Evolutionary conservation across 768 basidiomycete genomes (phyloP).

Genomic region (Dacryopinax spathularia): DNA sequence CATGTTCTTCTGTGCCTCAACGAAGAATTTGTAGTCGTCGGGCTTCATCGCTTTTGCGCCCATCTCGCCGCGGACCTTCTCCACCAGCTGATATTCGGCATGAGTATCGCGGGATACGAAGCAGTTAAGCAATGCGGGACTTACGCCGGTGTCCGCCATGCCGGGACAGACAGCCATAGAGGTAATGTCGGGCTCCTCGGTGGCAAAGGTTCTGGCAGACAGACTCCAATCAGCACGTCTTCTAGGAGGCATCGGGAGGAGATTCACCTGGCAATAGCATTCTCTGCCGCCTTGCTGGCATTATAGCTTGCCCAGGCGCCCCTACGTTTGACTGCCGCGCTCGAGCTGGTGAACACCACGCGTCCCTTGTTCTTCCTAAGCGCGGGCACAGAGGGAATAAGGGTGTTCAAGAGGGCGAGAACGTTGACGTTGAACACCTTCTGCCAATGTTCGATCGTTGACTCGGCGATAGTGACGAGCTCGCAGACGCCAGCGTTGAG

Average conservation of each 20-base stretch:
- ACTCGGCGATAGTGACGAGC: neutral
- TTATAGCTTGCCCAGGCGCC: constrained; percentile 72
- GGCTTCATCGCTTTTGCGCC: neutral
- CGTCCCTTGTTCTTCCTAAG: constrained; percentile 44
- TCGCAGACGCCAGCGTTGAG: constrained; percentile 1
- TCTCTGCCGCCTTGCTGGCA: constrained; percentile 79
- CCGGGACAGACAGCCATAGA: constrained; percentile 76
- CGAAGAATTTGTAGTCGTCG: neutral
- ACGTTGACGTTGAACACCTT: constrained; percentile 65
- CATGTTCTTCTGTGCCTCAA: neutral
- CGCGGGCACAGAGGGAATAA: constrained; percentile 53
- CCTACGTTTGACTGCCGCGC: constrained; percentile 53
- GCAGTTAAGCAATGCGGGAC: neutral
- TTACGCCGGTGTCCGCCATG: constrained; percentile 53
- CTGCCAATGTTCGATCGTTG: neutral
- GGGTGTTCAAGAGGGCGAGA: constrained; percentile 61
- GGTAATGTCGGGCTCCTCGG: constrained; percentile 61
- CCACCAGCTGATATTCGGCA: neutral
- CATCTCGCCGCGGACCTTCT: neutral
- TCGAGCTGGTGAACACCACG: constrained; percentile 75
- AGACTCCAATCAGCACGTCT: neutral
- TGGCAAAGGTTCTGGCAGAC: constrained; percentile 60
- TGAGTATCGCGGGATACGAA: neutral
- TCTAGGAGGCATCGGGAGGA: neutral
- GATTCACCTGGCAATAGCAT: constrained; percentile 57